Percentiles rank a stretch among this genome's conserved stretches.
These are phyloP conservation scores for Aspergillus homomorphus DNA, from an alignment of 495 filamentous ascomycete species.

Conservation along the genomic window DNA sequence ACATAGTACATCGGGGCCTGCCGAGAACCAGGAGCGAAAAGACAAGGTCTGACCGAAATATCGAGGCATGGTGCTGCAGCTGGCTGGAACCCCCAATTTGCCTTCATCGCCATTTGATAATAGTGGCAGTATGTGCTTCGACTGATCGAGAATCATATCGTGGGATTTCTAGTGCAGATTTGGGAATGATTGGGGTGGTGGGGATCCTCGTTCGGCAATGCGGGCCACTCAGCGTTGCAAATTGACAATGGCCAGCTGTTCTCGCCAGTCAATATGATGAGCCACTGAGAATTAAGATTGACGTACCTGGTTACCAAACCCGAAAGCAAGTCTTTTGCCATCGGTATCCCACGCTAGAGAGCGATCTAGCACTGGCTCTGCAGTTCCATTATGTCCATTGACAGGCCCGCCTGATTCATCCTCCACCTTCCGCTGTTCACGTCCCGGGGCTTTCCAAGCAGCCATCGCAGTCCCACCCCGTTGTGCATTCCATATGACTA, in stretches of 20 bases:
- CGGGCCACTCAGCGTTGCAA: constrained; percentile 36
- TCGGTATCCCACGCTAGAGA: constrained; percentile 74
- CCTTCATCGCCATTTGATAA: background rate
- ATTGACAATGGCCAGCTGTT: constrained; percentile 45
- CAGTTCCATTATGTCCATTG: constrained; percentile 43
- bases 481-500: constrained; percentile 72
- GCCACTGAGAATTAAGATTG: background rate
- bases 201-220: background rate
- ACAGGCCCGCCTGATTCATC: constrained; percentile 24
- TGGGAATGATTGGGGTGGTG: background rate
- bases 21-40: constrained; percentile 4
- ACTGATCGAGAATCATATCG: background rate
- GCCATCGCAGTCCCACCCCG: constrained; percentile 64
- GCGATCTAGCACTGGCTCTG: constrained; percentile 35
- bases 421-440: constrained; percentile 31
- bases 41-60: background rate
- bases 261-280: constrained; percentile 11
- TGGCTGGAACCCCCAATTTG: background rate
- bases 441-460: constrained; percentile 49
- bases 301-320: constrained; percentile 65
- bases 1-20: constrained; percentile 6
- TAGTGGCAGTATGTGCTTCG: background rate
- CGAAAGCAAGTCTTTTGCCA: constrained; percentile 71
- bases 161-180: constrained; percentile 9
- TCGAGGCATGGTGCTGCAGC: background rate